These are phyloP conservation scores for Sphenostylis stenocarpa DNA, from an alignment of 306 rosid genomes.

Conservation along the genomic window DNA sequence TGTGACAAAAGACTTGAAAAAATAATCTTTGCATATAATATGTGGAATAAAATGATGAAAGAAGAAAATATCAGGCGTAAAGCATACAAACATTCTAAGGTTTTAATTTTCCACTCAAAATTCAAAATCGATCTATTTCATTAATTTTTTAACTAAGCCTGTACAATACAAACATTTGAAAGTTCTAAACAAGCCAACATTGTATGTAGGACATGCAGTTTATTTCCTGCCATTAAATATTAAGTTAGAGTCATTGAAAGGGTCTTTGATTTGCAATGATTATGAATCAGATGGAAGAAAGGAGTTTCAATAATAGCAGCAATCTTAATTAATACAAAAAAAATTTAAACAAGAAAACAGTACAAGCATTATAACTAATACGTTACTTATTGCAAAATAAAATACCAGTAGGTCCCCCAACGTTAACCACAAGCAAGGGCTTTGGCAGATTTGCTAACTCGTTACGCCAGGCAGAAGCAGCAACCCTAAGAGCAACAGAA, in stretches of 20 bases:
- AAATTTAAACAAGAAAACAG: not conserved
- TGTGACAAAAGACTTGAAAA: constrained; percentile 5
- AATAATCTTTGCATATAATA: constrained; percentile 23
- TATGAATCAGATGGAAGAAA: not conserved
- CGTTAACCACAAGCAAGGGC: constrained; percentile 87
- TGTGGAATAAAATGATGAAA: constrained; percentile 3
- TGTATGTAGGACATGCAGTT: not conserved
- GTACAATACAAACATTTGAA: not conserved
- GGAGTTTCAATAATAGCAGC: not conserved
- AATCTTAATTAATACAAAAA: not conserved
- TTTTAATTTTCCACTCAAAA: not conserved
- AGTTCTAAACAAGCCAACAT: not conserved
- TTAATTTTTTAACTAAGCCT: not conserved
- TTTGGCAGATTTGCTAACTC: constrained; percentile 70
- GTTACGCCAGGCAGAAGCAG: constrained; percentile 80
- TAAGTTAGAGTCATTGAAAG: constrained; percentile 9
- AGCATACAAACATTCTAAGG: not conserved
- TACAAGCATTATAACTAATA: constrained; percentile 2
- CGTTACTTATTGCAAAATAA: constrained; percentile 17
- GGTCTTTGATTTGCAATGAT: not conserved
- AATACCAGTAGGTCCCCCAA: constrained; percentile 88
- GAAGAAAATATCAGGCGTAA: not conserved
- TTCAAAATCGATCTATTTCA: constrained; percentile 9
- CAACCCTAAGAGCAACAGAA: constrained; percentile 63
- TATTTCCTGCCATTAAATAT: constrained; percentile 1